These are phyloP conservation scores for Agrostemma githago DNA, from an alignment of 148 eudicot species.

Conservation along the genomic window DNA sequence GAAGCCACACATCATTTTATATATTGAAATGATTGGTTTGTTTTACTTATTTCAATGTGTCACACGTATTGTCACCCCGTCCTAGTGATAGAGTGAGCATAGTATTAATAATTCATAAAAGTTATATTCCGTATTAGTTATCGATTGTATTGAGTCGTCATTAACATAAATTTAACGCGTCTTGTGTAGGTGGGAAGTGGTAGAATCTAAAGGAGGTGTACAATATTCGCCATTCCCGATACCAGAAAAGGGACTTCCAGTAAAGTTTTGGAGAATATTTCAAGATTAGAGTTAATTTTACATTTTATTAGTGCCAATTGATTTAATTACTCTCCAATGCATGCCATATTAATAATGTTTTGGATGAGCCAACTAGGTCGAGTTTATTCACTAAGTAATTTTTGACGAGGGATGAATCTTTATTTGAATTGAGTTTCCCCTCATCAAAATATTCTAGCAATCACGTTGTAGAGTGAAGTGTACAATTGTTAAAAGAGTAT, in stretches of 20 bases:
- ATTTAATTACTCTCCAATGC: too few relatives aligned
- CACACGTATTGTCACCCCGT: too few relatives aligned
- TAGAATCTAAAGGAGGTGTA: slow-evolving; percentile 41
- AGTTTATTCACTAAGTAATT: neutral
- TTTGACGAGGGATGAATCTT: neutral
- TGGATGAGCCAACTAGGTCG: neutral
- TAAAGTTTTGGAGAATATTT: slow-evolving; percentile 46
- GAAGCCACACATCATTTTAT: too few relatives aligned
- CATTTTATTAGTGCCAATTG: neutral
- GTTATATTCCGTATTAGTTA: neutral
- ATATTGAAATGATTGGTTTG: too few relatives aligned
- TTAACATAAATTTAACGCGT: neutral
- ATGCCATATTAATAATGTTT: neutral
- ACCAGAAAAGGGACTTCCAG: slow-evolving; percentile 66
- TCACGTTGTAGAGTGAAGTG: neutral
- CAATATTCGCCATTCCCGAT: slow-evolving; percentile 73
- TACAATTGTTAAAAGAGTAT: neutral
- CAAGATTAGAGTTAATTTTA: neutral
- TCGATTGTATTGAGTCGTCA: too few relatives aligned
- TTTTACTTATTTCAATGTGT: too few relatives aligned
- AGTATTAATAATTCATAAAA: neutral
- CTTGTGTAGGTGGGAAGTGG: slow-evolving; percentile 61
- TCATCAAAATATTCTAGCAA: neutral
- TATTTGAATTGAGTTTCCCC: neutral
- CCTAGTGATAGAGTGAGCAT: too few relatives aligned